Evolutionary conservation across 2,329 filamentous ascomycete genomes (phyloP).

Genomic region (Knoxdaviesia proteae): DNA sequence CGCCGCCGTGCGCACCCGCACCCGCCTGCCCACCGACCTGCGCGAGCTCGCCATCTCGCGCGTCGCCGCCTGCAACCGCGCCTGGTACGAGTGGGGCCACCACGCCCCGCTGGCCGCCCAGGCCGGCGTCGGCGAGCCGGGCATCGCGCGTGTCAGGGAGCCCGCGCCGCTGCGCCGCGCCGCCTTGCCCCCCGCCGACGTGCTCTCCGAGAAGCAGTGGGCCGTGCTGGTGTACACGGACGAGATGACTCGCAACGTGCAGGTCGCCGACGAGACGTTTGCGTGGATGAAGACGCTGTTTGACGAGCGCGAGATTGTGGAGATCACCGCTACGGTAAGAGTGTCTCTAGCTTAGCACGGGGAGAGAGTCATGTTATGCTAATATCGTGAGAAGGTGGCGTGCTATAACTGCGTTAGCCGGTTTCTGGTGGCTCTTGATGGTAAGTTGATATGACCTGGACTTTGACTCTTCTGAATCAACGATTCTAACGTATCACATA

Average conservation of each 20-base stretch:
- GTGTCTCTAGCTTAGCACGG: neutral
- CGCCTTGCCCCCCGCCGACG: constrained; percentile 11
- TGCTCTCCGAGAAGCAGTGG: constrained; percentile 39
- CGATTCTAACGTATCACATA: constrained; percentile 13
- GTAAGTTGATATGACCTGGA: constrained; percentile 18
- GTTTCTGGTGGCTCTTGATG: constrained; percentile 65
- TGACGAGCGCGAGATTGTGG: constrained; percentile 52
- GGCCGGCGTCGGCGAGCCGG: constrained; percentile 33
- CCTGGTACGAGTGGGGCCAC: constrained; percentile 71
- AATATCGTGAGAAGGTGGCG: constrained; percentile 24
- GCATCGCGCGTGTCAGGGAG: constrained; percentile 22
- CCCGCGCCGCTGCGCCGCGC: constrained; percentile 9
- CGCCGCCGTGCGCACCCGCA: constrained; percentile 37
- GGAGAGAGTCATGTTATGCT: constrained; percentile 3
- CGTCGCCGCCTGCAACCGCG: constrained; percentile 59
- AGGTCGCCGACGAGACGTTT: constrained; percentile 50
- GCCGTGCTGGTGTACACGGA: constrained; percentile 56
- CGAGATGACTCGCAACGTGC: constrained; percentile 60
- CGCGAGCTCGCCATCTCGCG: constrained; percentile 66
- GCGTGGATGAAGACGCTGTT: constrained; percentile 38
- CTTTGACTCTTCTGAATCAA: neutral
- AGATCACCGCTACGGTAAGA: constrained; percentile 54
- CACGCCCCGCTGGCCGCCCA: constrained; percentile 48
- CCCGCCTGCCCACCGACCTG: constrained; percentile 28
- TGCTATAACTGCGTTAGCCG: constrained; percentile 73